phyloP scores from a whole-genome alignment of 441 rosid species.

The Gossypium schwendimanii region DNA sequence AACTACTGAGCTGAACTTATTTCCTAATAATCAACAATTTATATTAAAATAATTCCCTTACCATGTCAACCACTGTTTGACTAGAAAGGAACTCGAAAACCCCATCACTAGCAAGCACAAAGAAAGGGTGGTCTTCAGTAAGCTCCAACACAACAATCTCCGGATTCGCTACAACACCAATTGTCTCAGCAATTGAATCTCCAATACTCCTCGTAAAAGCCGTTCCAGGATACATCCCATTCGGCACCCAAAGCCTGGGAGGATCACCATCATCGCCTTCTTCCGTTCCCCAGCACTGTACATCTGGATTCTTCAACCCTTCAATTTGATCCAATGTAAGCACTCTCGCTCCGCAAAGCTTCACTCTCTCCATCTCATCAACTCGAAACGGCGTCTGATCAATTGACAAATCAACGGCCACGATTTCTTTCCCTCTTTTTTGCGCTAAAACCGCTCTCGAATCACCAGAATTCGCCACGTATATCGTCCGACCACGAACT shows the following conservation, averaged over 20 bases:
- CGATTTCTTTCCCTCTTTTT: constrained; percentile 64
- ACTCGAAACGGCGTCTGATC: constrained; percentile 91
- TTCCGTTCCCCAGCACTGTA: constrained; percentile 96
- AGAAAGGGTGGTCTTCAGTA: constrained; percentile 70
- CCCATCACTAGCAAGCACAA: constrained; percentile 98
- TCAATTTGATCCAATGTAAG: constrained; percentile 97
- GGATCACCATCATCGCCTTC: constrained; percentile 98
- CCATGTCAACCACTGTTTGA: constrained; percentile 97
- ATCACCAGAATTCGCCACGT: constrained; percentile 88
- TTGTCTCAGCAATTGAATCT: constrained; percentile 88
- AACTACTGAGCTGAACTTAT: not conserved
- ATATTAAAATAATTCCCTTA: constrained; percentile 37
- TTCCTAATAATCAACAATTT: not conserved
- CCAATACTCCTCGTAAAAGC: constrained; percentile 98
- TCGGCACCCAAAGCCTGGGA: constrained; percentile 88
- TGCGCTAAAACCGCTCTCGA: constrained; percentile 91
- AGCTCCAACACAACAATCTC: constrained; percentile 91
- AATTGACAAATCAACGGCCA: constrained; percentile 79
- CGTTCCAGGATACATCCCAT: constrained; percentile 98
- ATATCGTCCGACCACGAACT: constrained; percentile 77
- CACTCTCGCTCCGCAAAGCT: constrained; percentile 91
- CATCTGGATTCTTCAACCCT: constrained; percentile 89
- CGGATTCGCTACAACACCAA: constrained; percentile 97
- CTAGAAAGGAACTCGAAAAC: constrained; percentile 97
- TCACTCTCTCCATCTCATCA: constrained; percentile 87